Evolutionary conservation across 768 basidiomycete genomes (phyloP).

Genomic region (Hericium rajendrae): DNA sequence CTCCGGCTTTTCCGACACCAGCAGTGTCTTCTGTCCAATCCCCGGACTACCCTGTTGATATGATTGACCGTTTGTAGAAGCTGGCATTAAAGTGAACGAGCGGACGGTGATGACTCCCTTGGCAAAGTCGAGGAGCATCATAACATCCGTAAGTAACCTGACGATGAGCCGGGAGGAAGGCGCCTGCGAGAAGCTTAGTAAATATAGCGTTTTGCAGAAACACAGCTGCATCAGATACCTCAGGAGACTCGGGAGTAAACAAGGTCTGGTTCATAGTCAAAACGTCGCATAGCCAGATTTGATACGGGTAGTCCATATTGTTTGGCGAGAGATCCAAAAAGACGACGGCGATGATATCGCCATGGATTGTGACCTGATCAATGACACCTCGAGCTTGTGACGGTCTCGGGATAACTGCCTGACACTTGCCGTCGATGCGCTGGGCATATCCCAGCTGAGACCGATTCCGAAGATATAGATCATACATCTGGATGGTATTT

Average conservation of each 20-base stretch:
- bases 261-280: too few species aligned
- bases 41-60: too few species aligned
- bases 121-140: not conserved
- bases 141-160: not conserved
- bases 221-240: too few species aligned
- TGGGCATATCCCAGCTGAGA: not conserved
- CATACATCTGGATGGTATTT: not conserved
- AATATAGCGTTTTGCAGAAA: too few species aligned
- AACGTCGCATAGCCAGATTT: not conserved
- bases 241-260: too few species aligned
- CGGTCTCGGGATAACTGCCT: not conserved
- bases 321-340: not conserved
- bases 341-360: constrained; percentile 3
- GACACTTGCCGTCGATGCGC: not conserved
- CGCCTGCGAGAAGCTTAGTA: too few species aligned
- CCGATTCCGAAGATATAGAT: not conserved
- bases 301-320: not conserved
- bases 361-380: constrained; percentile 3
- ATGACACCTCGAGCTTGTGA: constrained; percentile 3
- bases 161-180: not conserved
- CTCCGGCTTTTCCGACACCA: too few species aligned
- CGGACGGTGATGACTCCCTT: not conserved
- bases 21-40: too few species aligned
- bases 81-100: not conserved
- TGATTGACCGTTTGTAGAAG: too few species aligned